Evolutionary conservation across 208 protist genomes (phyloP).

Genomic region (Crithidia sp.): DNA sequence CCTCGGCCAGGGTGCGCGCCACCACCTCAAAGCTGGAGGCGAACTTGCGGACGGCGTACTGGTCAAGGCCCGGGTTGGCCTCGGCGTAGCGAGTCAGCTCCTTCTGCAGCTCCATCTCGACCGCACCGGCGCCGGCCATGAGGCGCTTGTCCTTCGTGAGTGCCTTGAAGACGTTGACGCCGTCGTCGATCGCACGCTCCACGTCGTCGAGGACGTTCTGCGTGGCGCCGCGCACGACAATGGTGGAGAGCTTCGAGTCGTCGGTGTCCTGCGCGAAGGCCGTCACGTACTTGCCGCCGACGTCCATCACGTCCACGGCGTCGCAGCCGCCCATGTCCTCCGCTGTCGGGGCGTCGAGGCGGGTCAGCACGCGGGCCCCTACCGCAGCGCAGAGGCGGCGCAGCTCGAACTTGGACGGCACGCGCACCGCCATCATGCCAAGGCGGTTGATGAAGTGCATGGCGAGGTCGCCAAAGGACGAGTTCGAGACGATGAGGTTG

Average conservation of each 20-base stretch:
- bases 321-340: conserved; percentile 98
- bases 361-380: conserved; percentile 94
- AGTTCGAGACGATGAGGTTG: conserved; percentile 98
- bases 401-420: conserved; percentile 99
- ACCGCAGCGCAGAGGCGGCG: conserved; percentile 97
- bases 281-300: conserved; percentile 95
- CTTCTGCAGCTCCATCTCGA: conserved; percentile 96
- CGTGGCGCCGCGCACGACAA: conserved; percentile 98
- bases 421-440: conserved; percentile 98
- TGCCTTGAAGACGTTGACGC: conserved; percentile 98
- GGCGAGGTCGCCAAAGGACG: conserved; percentile 98
- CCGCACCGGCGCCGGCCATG: conserved; percentile 97
- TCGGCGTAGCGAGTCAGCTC: conserved; percentile 89
- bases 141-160: conserved; percentile 95
- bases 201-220: conserved; percentile 98
- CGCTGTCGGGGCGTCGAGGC: conserved; percentile 88
- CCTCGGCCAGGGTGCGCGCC: conserved; percentile 98
- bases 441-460: conserved; percentile 99
- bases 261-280: conserved; percentile 95
- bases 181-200: conserved; percentile 97
- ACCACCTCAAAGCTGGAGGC: conserved; percentile 98
- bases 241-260: conserved; percentile 96
- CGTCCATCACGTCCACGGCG: conserved; percentile 95
- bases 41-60: conserved; percentile 99
- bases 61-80: conserved; percentile 95